A percentile compares a stretch with the other conserved stretches of the same genome.
Conservation (phyloP, 169 alveolate species). For the Cryptosporidium canis region DNA sequence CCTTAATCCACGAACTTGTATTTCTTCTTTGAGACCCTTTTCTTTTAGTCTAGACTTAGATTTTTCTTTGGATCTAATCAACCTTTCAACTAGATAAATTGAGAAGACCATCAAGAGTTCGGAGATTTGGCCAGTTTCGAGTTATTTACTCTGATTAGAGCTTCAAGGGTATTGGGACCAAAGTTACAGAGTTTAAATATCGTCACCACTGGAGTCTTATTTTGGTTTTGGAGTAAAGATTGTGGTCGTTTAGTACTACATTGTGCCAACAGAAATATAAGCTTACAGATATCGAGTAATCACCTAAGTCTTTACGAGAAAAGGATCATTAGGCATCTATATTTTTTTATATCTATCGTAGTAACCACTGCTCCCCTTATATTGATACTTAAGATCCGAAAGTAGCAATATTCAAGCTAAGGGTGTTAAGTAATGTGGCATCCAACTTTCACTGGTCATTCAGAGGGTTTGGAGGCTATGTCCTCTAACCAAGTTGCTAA, state of each 20-base stretch:
- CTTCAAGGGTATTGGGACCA: neutral
- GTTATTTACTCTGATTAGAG: neutral
- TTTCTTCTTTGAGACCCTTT: conserved; percentile 41
- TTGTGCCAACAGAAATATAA: neutral
- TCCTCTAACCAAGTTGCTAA: neutral
- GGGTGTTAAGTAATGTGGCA: conserved; percentile 48
- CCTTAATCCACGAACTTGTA: conserved; percentile 31
- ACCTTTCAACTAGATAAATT: conserved; percentile 15
- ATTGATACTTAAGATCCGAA: neutral
- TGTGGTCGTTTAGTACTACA: neutral
- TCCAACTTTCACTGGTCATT: neutral
- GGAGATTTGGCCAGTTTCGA: neutral
- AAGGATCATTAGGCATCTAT: neutral
- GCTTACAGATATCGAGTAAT: neutral
- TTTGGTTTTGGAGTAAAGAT: neutral
- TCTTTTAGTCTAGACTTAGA: conserved; percentile 25
- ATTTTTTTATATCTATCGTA: neutral
- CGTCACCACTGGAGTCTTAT: neutral
- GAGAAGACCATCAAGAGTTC: neutral
- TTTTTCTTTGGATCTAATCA: conserved; percentile 15
- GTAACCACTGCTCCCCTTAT: neutral
- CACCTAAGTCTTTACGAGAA: neutral
- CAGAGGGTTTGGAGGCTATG: conserved; percentile 14
- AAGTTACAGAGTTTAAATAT: neutral
- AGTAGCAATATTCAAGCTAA: neutral